Evolutionary conservation across 257 asterid species (phyloP).

Genomic region (Rhazya stricta): DNA sequence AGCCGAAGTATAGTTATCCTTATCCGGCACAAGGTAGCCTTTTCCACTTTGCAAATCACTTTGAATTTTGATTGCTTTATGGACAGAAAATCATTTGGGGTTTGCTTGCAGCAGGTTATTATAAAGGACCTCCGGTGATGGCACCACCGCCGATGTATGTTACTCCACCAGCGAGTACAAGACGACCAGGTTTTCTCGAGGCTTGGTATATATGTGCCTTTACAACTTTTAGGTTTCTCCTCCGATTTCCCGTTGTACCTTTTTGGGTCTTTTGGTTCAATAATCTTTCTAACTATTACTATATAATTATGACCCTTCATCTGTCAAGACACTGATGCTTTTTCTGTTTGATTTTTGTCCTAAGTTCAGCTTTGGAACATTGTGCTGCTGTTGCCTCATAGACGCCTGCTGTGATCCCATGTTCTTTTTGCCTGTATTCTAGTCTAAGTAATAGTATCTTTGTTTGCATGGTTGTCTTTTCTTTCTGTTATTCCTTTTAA

Average conservation of each 20-base stretch:
- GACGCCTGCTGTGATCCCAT: slow-evolving; percentile 53
- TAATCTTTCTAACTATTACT: neutral
- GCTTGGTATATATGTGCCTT: slow-evolving; percentile 3
- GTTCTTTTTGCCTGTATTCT: slow-evolving; percentile 12
- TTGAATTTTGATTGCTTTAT: neutral
- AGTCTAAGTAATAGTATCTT: neutral
- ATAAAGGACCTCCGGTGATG: slow-evolving; percentile 16
- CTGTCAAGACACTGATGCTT: neutral
- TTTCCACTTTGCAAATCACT: neutral
- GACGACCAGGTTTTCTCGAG: slow-evolving; percentile 1
- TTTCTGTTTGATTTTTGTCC: neutral
- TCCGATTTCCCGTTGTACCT: neutral
- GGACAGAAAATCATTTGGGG: neutral
- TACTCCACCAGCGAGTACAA: slow-evolving; percentile 15
- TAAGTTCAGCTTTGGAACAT: slow-evolving; percentile 18
- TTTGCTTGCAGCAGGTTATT: neutral
- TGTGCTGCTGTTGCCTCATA: slow-evolving; percentile 67
- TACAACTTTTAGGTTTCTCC: no score
- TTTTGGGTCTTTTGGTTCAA: neutral
- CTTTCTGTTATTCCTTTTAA: no score
- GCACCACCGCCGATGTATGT: slow-evolving; percentile 18
- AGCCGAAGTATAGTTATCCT: slow-evolving; percentile 4
- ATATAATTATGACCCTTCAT: neutral
- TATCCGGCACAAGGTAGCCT: slow-evolving; percentile 5
- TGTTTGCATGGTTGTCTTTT: neutral